Percentiles rank a stretch among this genome's conserved stretches.
Evolutionary conservation across 2,329 filamentous ascomycete genomes (phyloP).

Genomic region (Cercospora janseana): DNA sequence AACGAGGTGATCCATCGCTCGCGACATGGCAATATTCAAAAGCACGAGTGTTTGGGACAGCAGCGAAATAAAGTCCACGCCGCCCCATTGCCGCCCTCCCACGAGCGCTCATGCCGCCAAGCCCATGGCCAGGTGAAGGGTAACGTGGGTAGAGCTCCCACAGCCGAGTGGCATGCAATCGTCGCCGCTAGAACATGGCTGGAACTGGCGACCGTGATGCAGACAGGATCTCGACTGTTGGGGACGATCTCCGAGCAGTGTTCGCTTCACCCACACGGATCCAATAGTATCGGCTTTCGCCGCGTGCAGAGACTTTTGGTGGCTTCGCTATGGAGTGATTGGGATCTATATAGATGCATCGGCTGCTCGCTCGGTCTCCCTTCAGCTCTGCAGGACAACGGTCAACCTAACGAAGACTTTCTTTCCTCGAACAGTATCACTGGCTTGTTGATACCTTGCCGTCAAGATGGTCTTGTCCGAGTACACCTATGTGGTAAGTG

Average conservation of each 20-base stretch:
- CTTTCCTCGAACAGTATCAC: slow-evolving; percentile 1
- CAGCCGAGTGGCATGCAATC: neutral
- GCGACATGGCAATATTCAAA: neutral
- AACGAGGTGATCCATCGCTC: no score
- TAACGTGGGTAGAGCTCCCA: neutral
- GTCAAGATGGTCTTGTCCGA: slow-evolving; percentile 47
- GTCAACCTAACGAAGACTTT: neutral
- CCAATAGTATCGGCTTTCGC: slow-evolving; percentile 2
- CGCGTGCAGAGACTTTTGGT: neutral
- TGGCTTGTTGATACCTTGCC: neutral
- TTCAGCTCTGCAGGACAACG: neutral
- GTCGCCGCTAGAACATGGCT: slow-evolving; percentile 12
- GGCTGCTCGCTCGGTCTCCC: neutral
- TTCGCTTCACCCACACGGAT: slow-evolving; percentile 2
- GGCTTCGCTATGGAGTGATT: neutral
- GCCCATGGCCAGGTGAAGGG: neutral
- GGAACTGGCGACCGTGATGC: slow-evolving; percentile 10
- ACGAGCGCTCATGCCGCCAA: neutral
- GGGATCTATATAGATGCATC: slow-evolving; percentile 1
- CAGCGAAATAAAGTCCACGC: neutral
- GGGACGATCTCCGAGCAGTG: neutral
- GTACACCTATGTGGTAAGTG: slow-evolving; percentile 62
- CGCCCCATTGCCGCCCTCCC: neutral
- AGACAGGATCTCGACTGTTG: neutral
- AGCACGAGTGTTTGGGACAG: neutral